A percentile compares a stretch with the other conserved stretches of the same genome.
Conservation (phyloP, 1,284 basidiomycete species). For the Pascua sp. region DNA sequence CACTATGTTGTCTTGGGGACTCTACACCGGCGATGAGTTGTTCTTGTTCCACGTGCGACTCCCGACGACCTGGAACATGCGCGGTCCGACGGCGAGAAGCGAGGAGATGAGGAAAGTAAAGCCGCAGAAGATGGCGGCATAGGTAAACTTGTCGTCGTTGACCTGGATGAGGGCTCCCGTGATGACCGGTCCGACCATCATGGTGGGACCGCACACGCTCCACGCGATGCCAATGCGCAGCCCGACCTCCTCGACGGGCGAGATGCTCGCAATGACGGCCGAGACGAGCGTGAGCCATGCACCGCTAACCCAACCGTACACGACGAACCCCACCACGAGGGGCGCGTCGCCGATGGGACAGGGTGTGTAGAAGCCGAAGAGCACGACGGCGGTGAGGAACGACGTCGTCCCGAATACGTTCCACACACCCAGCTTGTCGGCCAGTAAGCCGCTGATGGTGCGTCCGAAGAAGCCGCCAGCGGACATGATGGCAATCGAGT, state of each 20-base stretch:
- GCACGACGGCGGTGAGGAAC: slow-evolving; percentile 24
- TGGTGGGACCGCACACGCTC: slow-evolving; percentile 30
- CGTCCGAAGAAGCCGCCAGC: slow-evolving; percentile 42
- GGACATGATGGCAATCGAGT: slow-evolving; percentile 41
- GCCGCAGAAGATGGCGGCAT: slow-evolving; percentile 37
- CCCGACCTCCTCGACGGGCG: slow-evolving; percentile 43
- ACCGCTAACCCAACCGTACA: slow-evolving; percentile 37
- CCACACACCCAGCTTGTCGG: slow-evolving; percentile 42
- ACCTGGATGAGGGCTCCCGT: slow-evolving; percentile 26
- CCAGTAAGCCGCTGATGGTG: slow-evolving; percentile 32
- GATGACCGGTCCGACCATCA: slow-evolving; percentile 40
- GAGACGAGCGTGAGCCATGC: slow-evolving; percentile 43
- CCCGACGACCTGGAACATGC: slow-evolving; percentile 10
- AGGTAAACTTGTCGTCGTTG: slow-evolving; percentile 25
- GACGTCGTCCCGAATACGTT: slow-evolving; percentile 34
- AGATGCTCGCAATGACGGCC: slow-evolving; percentile 38
- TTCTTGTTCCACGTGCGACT: neutral
- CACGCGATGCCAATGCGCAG: slow-evolving; percentile 45
- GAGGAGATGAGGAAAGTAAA: slow-evolving; percentile 28
- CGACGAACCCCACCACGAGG: slow-evolving; percentile 33
- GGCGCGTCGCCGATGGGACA: slow-evolving; percentile 25
- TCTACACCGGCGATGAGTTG: too few relatives aligned
- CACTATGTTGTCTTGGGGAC: too few relatives aligned
- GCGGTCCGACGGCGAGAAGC: slow-evolving; percentile 26
- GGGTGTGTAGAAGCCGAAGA: slow-evolving; percentile 36